Percentiles rank a stretch among this genome's conserved stretches.
These are phyloP conservation scores for Amaranthus hypochondriacus DNA, from an alignment of 148 eudicot species.

Conservation along the genomic window DNA sequence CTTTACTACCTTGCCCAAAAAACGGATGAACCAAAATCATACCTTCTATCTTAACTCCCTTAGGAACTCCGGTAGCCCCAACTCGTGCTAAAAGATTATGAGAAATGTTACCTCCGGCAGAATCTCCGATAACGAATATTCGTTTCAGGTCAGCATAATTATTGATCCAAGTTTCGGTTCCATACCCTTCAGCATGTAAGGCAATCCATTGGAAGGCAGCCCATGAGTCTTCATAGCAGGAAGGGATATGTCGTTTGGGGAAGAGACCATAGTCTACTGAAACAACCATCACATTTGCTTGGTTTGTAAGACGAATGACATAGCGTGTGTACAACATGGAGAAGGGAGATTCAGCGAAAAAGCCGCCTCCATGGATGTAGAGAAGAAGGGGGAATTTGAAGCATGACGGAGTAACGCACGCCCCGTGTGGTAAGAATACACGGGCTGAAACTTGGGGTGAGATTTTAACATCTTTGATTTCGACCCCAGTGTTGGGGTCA, in stretches of 20 bases:
- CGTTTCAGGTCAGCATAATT: slow-evolving; percentile 24
- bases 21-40: slow-evolving; percentile 29
- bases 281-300: slow-evolving; percentile 18
- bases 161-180: slow-evolving; percentile 28
- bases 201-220: slow-evolving; percentile 28
- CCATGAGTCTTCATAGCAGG: slow-evolving; percentile 29
- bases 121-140: slow-evolving; percentile 41
- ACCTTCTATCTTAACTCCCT: slow-evolving; percentile 11
- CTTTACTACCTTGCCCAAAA: slow-evolving; percentile 13
- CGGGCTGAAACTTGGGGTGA: slow-evolving; percentile 10
- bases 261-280: slow-evolving; percentile 29
- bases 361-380: slow-evolving; percentile 41
- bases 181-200: slow-evolving; percentile 11
- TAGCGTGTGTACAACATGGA: slow-evolving; percentile 22
- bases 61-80: not conserved
- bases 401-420: not conserved
- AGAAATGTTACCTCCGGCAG: slow-evolving; percentile 40
- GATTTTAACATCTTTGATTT: slow-evolving; percentile 15
- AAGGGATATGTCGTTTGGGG: slow-evolving; percentile 18
- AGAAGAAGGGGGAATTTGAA: slow-evolving; percentile 29
- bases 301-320: slow-evolving; percentile 11
- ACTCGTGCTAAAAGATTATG: slow-evolving; percentile 13
- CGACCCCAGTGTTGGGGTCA: slow-evolving; percentile 19
- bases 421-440: slow-evolving; percentile 9
- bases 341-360: slow-evolving; percentile 31